phyloP scores from a whole-genome alignment of 2,329 filamentous ascomycete species.

The Cladobotryum protrusum region DNA sequence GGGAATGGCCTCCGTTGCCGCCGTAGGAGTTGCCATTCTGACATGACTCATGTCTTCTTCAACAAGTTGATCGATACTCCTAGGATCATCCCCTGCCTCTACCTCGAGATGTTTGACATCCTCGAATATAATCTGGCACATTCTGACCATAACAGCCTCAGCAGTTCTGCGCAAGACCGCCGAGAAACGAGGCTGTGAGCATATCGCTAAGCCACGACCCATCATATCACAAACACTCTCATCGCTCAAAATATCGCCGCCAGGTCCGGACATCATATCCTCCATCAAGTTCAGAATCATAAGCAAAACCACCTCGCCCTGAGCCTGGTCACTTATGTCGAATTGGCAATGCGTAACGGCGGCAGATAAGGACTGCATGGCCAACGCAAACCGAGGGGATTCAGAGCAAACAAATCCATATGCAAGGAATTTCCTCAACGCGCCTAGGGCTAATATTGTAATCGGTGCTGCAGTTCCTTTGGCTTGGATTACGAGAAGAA shows the following conservation, averaged over 20 bases:
- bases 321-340: slow-evolving; percentile 88
- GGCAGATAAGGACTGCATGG: slow-evolving; percentile 90
- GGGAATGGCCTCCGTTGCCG: slow-evolving; percentile 22
- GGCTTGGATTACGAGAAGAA: slow-evolving; percentile 92
- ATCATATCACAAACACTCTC: slow-evolving; percentile 99
- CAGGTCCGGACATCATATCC: slow-evolving; percentile 90
- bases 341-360: slow-evolving; percentile 97
- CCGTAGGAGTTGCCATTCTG: slow-evolving; percentile 67
- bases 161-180: slow-evolving; percentile 86
- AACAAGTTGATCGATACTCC: slow-evolving; percentile 59
- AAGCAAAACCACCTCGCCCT: slow-evolving; percentile 90
- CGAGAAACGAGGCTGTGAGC: slow-evolving; percentile 86
- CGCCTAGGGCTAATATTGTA: slow-evolving; percentile 86
- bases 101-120: slow-evolving; percentile 81
- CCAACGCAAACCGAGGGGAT: slow-evolving; percentile 81
- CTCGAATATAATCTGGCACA: slow-evolving; percentile 98
- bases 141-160: slow-evolving; percentile 95
- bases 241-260: slow-evolving; percentile 88
- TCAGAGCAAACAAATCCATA: slow-evolving; percentile 83
- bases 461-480: slow-evolving; percentile 95
- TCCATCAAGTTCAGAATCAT: slow-evolving; percentile 98
- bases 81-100: slow-evolving; percentile 61
- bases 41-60: slow-evolving; percentile 66
- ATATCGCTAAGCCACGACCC: slow-evolving; percentile 95
- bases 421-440: slow-evolving; percentile 92